phyloP scores from a whole-genome alignment of 169 alveolate genomes.

The Plasmodium yoelii region DNA sequence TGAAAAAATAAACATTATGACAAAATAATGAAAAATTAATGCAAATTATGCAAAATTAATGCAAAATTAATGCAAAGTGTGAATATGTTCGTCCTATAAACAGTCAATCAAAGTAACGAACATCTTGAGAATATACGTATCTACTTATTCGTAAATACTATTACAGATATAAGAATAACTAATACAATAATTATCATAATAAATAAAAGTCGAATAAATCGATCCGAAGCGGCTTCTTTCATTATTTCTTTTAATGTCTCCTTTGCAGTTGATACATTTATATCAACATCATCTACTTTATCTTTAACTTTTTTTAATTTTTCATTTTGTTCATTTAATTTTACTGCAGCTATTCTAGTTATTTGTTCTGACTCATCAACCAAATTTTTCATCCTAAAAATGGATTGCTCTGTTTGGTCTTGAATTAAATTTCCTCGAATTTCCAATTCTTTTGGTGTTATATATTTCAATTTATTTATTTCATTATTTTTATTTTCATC shows the following conservation, averaged over 20 bases:
- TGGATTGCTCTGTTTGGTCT: constrained; percentile 57
- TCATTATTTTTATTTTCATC: constrained; percentile 13
- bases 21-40: no score
- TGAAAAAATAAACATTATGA: no score
- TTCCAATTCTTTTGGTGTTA: constrained; percentile 61
- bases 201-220: constrained; percentile 48
- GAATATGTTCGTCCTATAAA: no score
- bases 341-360: constrained; percentile 48
- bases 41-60: no score
- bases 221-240: constrained; percentile 60
- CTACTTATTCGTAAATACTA: background rate
- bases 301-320: constrained; percentile 54
- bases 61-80: no score
- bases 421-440: constrained; percentile 53
- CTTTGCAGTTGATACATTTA: constrained; percentile 52
- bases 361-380: constrained; percentile 70
- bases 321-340: constrained; percentile 51
- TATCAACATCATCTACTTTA: constrained; percentile 72
- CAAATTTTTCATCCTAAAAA: constrained; percentile 62
- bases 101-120: no score
- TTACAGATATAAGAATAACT: constrained; percentile 30
- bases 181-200: constrained; percentile 46
- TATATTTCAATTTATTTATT: constrained; percentile 5
- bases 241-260: constrained; percentile 66
- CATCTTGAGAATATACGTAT: no score